phyloP scores from a whole-genome alignment of 768 basidiomycete genomes.

The Amanita rubescens region DNA sequence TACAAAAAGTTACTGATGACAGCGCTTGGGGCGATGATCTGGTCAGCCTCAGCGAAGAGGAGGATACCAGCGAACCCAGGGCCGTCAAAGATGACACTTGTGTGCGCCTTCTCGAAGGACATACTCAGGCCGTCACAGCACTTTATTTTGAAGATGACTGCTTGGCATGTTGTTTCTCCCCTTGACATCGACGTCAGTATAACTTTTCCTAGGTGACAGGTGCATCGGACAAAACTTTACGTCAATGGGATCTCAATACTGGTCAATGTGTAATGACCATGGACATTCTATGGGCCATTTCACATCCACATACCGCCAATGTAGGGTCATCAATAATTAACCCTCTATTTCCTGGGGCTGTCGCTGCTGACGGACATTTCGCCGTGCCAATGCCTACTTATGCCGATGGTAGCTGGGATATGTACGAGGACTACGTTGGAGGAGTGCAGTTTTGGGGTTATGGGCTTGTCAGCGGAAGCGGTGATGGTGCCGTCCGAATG shows the following conservation, averaged over 20 bases:
- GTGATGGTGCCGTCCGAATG: constrained; percentile 96
- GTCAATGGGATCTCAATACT: constrained; percentile 96
- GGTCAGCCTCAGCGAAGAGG: constrained; percentile 52
- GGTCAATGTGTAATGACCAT: constrained; percentile 99
- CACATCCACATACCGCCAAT: constrained; percentile 60
- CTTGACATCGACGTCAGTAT: constrained; percentile 12
- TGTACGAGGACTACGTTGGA: constrained; percentile 96
- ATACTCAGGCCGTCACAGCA: constrained; percentile 87
- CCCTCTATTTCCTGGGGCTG: constrained; percentile 43
- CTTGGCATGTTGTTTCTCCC: constrained; percentile 46
- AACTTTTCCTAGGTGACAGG: constrained; percentile 71
- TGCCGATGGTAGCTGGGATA: constrained; percentile 87
- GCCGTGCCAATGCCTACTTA: constrained; percentile 81
- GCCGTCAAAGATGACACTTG: constrained; percentile 61
- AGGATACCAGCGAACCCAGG: constrained; percentile 28
- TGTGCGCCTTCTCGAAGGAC: constrained; percentile 75
- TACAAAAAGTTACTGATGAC: constrained; percentile 74
- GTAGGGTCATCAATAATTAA: constrained; percentile 33
- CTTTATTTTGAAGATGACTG: constrained; percentile 95
- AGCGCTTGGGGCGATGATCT: constrained; percentile 50
- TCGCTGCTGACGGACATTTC: constrained; percentile 57
- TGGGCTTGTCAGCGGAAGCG: constrained; percentile 93
- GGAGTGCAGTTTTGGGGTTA: constrained; percentile 99
- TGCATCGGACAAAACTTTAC: constrained; percentile 95
- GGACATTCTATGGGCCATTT: constrained; percentile 99